Percentiles rank a stretch among this genome's conserved stretches.
These are phyloP conservation scores for Fistulifera pelliculosa DNA, from an alignment of 108 stramenopile genomes.

Conservation along the genomic window DNA sequence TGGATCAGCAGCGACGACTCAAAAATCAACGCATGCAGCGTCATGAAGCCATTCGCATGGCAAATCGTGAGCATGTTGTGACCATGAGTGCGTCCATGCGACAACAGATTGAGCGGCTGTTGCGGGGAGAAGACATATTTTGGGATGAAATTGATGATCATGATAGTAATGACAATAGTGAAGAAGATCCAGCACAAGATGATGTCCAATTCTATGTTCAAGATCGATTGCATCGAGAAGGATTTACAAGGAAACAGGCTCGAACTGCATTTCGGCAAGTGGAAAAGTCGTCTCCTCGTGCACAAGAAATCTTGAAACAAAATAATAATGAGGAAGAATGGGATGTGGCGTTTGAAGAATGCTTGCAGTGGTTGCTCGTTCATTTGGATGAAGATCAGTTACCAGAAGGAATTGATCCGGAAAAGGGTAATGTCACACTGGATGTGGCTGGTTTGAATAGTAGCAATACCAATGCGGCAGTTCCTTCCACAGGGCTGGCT, in stretches of 20 bases:
- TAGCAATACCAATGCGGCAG: neutral
- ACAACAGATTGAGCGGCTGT: conserved; percentile 48
- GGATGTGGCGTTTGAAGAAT: conserved; percentile 63
- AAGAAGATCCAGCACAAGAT: conserved; percentile 9
- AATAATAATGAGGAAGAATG: conserved; percentile 18
- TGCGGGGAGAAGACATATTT: conserved; percentile 30
- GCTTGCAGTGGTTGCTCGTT: conserved; percentile 72
- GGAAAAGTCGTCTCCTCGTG: neutral
- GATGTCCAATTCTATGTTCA: conserved; percentile 47
- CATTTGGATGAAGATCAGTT: conserved; percentile 72
- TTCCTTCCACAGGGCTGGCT: conserved; percentile 12
- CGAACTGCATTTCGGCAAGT: conserved; percentile 29
- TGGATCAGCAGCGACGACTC: conserved; percentile 28
- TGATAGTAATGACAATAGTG: conserved; percentile 20
- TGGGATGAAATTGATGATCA: too few species aligned
- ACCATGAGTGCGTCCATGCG: conserved; percentile 59
- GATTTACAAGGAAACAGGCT: conserved; percentile 59
- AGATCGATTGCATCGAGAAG: conserved; percentile 59
- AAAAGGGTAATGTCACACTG: conserved; percentile 61
- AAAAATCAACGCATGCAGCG: conserved; percentile 46
- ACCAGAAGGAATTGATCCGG: conserved; percentile 81
- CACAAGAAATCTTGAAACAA: conserved; percentile 1
- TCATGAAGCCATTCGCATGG: conserved; percentile 67
- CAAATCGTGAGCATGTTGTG: conserved; percentile 67
- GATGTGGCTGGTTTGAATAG: conserved; percentile 11